These are phyloP conservation scores for Nymphaea colorata DNA, from an alignment of 164 flowering plant species.

Conservation along the genomic window DNA sequence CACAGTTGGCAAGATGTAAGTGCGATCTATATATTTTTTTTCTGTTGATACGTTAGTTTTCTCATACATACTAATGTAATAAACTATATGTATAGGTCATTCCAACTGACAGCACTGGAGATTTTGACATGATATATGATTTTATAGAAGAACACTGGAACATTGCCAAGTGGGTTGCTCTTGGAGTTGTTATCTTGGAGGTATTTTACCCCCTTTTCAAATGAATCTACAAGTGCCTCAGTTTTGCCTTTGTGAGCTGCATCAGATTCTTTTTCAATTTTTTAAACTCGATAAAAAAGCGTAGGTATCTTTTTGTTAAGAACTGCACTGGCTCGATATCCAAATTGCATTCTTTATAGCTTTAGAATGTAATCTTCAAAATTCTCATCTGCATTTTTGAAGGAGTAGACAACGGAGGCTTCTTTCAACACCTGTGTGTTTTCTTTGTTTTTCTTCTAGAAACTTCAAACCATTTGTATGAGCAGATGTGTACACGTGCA, in stretches of 20 bases:
- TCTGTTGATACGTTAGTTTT: not conserved
- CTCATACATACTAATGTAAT: not conserved
- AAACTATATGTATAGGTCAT: constrained; percentile 29
- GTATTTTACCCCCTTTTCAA: constrained; percentile 17
- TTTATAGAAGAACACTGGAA: constrained; percentile 76
- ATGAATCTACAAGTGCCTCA: not conserved
- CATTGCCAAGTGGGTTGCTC: constrained; percentile 81
- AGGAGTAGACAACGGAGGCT: too few species aligned
- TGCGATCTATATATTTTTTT: not conserved
- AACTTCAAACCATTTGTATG: too few species aligned
- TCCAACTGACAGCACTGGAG: constrained; percentile 78
- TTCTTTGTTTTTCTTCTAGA: too few species aligned
- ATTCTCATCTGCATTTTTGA: too few species aligned
- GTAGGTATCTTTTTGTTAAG: too few species aligned
- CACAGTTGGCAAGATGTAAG: constrained; percentile 79
- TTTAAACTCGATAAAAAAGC: too few species aligned
- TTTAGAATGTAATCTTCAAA: too few species aligned
- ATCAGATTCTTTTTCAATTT: too few species aligned
- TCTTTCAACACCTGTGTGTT: too few species aligned
- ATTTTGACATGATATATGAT: constrained; percentile 59
- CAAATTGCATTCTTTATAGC: too few species aligned
- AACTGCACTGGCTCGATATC: too few species aligned
- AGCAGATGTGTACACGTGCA: too few species aligned
- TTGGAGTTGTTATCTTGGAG: constrained; percentile 75
- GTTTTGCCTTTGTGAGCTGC: not conserved